phyloP scores from a whole-genome alignment of 2,329 filamentous ascomycete species.

The Balansia obtecta region DNA sequence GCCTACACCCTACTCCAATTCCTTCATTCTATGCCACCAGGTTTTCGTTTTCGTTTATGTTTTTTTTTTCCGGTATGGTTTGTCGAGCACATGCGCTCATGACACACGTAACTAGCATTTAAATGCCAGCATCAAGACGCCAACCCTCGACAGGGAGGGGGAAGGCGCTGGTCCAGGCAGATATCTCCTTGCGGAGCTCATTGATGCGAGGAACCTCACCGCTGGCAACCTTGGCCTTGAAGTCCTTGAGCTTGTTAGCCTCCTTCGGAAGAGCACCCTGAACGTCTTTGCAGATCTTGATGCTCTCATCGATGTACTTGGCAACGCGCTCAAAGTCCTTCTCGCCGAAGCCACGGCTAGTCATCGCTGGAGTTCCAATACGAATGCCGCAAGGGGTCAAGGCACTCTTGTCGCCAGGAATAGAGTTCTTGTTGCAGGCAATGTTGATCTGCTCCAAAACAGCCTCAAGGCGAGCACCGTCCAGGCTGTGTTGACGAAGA shows the following conservation, averaged over 20 bases:
- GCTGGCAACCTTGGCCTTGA: slow-evolving; percentile 79
- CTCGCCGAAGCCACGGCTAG: slow-evolving; percentile 82
- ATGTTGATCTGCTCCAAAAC: slow-evolving; percentile 98
- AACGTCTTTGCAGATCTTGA: slow-evolving; percentile 83
- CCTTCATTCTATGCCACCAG: background rate
- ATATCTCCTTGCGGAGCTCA: slow-evolving; percentile 78
- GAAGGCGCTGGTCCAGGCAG: slow-evolving; percentile 77
- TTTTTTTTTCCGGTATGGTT: too few species aligned
- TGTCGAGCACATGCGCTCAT: background rate
- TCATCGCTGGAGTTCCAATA: slow-evolving; percentile 97
- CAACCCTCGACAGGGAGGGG: slow-evolving; percentile 77
- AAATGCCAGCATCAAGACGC: slow-evolving; percentile 48
- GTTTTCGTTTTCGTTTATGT: background rate
- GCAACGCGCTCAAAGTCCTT: slow-evolving; percentile 88
- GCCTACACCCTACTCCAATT: background rate
- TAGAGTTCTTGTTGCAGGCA: slow-evolving; percentile 99
- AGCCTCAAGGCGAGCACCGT: slow-evolving; percentile 90
- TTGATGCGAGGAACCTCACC: slow-evolving; percentile 74
- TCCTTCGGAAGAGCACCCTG: slow-evolving; percentile 82
- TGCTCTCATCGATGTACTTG: slow-evolving; percentile 74
- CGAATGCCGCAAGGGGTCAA: slow-evolving; percentile 90
- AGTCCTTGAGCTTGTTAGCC: slow-evolving; percentile 99
- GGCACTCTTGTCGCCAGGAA: slow-evolving; percentile 94
- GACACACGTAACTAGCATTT: slow-evolving; percentile 16
- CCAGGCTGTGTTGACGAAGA: slow-evolving; percentile 73